Base-by-base conservation (phyloP, 805 yeast genomes). In the Phaffomyces thermotolerans region DNA sequence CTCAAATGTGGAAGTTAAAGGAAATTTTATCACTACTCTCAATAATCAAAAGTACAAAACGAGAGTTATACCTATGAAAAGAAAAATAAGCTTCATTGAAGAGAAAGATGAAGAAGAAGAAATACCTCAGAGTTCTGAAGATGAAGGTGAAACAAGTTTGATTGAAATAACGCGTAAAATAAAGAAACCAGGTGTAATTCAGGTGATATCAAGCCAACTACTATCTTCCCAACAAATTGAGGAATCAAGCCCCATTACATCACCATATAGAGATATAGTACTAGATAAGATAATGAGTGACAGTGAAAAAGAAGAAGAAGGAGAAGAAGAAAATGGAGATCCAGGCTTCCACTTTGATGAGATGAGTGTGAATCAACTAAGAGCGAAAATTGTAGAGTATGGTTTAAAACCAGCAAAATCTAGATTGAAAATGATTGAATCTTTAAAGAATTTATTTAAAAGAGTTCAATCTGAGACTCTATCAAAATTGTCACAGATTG, bases 81-180 rank as follows among this genome's bases (percentile, higher is more conserved):
- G 54, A 29, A 20, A 20, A 3, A 24, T 35, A 4, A 22, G 34
- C 8, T 12, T 10, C 15, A 24, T 41, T 2, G 48, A 48, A 12
- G 52, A 44, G 8, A 31, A 36, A n/a, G 29, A 27, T 10, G 29
- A 27, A 7, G 42, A 29, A 17, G 37, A 42, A n/a, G 54, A 50
- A 25, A 37, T 54, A 1, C 39, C 52, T 17, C 56, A 52, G 29
- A 45, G 54, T 24, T 52, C 58, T 31, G 59, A 51, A 40, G 58
- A 51, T 34, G 55, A 48, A 29, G 48, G 50, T 13, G 52, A 52
- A 25, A 41, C 50, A 20, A 56, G 60, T 40, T 45, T 58, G 14
- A 54, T 58, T 34, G 62, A 56, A 36, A 55, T 58, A 10, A 54
- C 57, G n/a, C 43, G 59, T 32, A 50, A 52, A 1, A 40, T 53